phyloP scores from a whole-genome alignment of 768 basidiomycete species.

The Saitozyma sp. region DNA sequence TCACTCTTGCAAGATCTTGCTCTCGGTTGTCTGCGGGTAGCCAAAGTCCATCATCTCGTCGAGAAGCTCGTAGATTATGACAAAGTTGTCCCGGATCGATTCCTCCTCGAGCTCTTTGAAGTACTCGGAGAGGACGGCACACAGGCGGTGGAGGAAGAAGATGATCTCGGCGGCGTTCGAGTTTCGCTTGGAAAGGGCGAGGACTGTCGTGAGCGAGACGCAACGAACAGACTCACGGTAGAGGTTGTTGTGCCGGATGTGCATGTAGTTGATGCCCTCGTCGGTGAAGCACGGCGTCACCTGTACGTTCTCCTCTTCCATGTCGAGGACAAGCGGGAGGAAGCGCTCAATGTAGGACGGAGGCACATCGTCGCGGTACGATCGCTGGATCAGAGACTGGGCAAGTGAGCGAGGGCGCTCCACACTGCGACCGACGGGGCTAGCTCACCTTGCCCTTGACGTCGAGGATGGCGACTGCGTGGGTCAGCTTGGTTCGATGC shows the following conservation, averaged over 20 bases:
- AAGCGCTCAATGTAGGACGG: conserved; percentile 72
- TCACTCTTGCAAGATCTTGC: conserved; percentile 96
- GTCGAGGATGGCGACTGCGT: conserved; percentile 84
- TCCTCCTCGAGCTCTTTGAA: conserved; percentile 99
- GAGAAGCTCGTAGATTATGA: conserved; percentile 97
- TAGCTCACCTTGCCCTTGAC: conserved; percentile 79
- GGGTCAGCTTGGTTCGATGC: too few relatives aligned
- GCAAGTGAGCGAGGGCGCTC: not conserved
- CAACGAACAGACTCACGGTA: conserved; percentile 68
- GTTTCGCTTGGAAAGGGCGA: conserved; percentile 94
- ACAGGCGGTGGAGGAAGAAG: conserved; percentile 90
- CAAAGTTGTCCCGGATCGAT: conserved; percentile 98
- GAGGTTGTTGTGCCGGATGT: conserved; percentile 95
- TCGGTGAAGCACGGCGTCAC: conserved; percentile 94
- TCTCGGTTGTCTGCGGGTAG: conserved; percentile 97
- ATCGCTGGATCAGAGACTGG: conserved; percentile 87
- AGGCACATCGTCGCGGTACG: conserved; percentile 94
- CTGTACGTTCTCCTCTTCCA: conserved; percentile 77
- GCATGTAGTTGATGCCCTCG: conserved; percentile 96
- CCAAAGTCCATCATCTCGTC: conserved; percentile 99
- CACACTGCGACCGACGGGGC: not conserved
- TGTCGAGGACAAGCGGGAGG: conserved; percentile 2
- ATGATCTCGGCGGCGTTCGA: conserved; percentile 94
- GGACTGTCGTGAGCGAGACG: conserved; percentile 59
- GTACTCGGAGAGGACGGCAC: conserved; percentile 79